Evolutionary conservation across 345 rosid genomes (phyloP), one percentile per base, ranked within the genome.

Genomic region (Mallotus nudiflorus): DNA sequence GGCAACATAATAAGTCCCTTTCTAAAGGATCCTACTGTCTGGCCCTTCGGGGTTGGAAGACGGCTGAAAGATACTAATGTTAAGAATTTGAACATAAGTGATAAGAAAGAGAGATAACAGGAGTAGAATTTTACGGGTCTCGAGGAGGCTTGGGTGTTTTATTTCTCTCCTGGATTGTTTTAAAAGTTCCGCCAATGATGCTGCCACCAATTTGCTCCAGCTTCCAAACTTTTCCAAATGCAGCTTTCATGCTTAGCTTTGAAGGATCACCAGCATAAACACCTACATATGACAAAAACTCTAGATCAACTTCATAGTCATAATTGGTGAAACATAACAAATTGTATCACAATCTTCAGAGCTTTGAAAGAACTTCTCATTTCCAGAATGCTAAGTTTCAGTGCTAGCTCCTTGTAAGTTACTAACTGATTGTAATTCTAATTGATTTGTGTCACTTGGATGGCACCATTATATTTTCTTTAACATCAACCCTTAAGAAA

Each of bases 261-360:
- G 97, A 84, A 75, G 98, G 98, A 82, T 91, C 89, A 39, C 97
- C 97, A 0, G 98, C 96, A 87, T 91, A 91, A 74, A 94, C 96
- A 52, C 98, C 98, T 94, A 75, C 60, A 44, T 14, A 75, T 46
- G 57, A 66, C 57, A 74, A 20, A 28, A 48, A 8, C 13, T 27
- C 61, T 5, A 40, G 37, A 45, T 62, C 27, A 27, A 25, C 16
- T 57, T 11, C 69, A 27, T 0, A 57, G 60, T 35, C 65, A 18
- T 45, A 52, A 62, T 8, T 28, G 18, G 13, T 51, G 60, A 54
- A 62, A 42, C 53, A 27, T 33, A 53, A 52, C 18, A 72, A 27
- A 49, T 35, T 25, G 27, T 1, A 59, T 11, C 1, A 16, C n/a
- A 28, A 54, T n/a, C 37, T 68, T 49, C 12, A 13, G 35, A 28